These are phyloP conservation scores for Lactarius evosmus DNA, from an alignment of 768 basidiomycete species.

Conservation along the genomic window DNA sequence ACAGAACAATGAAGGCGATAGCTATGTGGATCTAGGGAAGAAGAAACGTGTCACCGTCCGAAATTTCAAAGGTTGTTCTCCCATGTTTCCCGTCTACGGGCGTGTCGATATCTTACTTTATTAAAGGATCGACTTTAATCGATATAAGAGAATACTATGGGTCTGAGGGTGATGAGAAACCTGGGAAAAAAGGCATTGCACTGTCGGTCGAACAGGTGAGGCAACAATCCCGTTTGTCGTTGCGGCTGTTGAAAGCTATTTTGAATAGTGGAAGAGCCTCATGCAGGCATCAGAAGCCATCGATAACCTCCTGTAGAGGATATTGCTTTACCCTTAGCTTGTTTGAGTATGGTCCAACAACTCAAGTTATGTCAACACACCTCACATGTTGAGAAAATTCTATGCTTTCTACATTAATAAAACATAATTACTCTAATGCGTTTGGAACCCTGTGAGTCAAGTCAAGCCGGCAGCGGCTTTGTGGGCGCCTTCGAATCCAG, in stretches of 20 bases:
- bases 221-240: not conserved
- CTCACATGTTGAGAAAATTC: not conserved
- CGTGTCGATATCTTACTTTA: slow-evolving; percentile 21
- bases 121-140: slow-evolving; percentile 47
- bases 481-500: slow-evolving; percentile 63
- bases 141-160: slow-evolving; percentile 77
- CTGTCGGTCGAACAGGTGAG: slow-evolving; percentile 60
- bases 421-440: slow-evolving; percentile 23
- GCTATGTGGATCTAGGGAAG: slow-evolving; percentile 66
- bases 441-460: slow-evolving; percentile 21
- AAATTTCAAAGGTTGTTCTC: slow-evolving; percentile 42
- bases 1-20: slow-evolving; percentile 40
- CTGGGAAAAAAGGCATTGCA: slow-evolving; percentile 80
- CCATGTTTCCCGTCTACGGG: slow-evolving; percentile 32
- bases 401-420: slow-evolving; percentile 20
- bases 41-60: slow-evolving; percentile 63
- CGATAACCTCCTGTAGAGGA: slow-evolving; percentile 12
- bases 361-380: not conserved
- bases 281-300: slow-evolving; percentile 15
- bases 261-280: slow-evolving; percentile 39
- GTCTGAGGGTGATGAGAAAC: slow-evolving; percentile 53
- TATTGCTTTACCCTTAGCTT: not conserved
- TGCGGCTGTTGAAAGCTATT: not conserved
- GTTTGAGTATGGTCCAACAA: not conserved
- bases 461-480: slow-evolving; percentile 69